phyloP scores from a whole-genome alignment of 2,329 filamentous ascomycete genomes.

The Ophiostoma quercus region DNA sequence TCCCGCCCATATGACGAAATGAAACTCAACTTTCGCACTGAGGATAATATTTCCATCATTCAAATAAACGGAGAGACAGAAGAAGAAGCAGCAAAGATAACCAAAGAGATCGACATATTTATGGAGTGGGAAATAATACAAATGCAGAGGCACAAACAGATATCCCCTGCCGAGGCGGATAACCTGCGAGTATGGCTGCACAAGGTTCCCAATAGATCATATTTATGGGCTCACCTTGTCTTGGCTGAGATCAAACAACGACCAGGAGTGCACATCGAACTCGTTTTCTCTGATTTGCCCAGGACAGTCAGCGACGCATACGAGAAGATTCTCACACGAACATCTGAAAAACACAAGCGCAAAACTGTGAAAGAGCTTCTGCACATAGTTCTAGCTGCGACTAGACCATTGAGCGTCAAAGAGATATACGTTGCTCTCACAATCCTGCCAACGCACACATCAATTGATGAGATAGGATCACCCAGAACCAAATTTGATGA shows the following conservation, averaged over 20 bases:
- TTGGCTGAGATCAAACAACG: neutral
- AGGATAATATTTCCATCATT: neutral
- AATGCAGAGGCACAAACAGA: neutral
- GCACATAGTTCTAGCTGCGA: neutral
- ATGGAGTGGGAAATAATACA: neutral
- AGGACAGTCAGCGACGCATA: neutral
- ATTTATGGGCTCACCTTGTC: neutral
- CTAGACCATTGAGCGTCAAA: neutral
- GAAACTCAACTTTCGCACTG: neutral
- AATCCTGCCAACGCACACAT: neutral
- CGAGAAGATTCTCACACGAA: neutral
- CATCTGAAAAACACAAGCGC: neutral
- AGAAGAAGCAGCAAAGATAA: neutral
- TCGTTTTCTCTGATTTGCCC: neutral
- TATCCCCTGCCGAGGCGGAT: neutral
- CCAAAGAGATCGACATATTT: neutral
- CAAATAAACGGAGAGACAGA: neutral
- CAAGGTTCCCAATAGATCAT: neutral
- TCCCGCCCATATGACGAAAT: neutral
- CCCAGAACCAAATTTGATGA: neutral
- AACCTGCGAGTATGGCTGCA: neutral
- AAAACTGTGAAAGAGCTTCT: neutral
- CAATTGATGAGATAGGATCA: neutral
- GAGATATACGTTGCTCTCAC: slow-evolving; percentile 8
- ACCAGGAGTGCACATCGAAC: neutral